phyloP scores from a whole-genome alignment of 106 monocot genomes.

The Dioscorea alata region DNA sequence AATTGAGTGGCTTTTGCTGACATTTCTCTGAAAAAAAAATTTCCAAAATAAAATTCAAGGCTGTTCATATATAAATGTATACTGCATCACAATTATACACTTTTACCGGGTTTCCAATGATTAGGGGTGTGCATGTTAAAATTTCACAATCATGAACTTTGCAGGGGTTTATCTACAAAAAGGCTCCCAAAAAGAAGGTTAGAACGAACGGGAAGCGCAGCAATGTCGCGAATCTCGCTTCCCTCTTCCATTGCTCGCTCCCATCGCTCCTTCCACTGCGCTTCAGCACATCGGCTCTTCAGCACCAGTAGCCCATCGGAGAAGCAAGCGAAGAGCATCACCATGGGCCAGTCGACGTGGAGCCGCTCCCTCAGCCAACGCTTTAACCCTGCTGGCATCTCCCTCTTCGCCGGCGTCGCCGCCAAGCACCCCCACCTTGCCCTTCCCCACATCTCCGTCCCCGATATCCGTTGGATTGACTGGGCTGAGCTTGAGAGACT shows the following conservation, averaged over 20 bases:
- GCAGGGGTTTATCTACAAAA: neutral
- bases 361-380: slow-evolving; percentile 62
- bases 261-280: neutral
- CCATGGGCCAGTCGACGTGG: slow-evolving; percentile 23
- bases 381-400: slow-evolving; percentile 54
- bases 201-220: neutral
- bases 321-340: neutral
- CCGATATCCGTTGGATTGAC: slow-evolving; percentile 77
- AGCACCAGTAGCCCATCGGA: neutral
- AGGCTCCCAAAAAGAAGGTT: neutral
- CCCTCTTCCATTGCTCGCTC: neutral
- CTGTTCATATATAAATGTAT: too few relatives aligned
- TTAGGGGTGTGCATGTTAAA: too few relatives aligned
- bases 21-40: too few relatives aligned
- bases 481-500: slow-evolving; percentile 61
- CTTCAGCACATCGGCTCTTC: neutral
- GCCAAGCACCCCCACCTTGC: slow-evolving; percentile 43
- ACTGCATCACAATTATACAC: too few relatives aligned
- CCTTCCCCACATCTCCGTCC: slow-evolving; percentile 67
- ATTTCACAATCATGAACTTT: too few relatives aligned
- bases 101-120: too few relatives aligned
- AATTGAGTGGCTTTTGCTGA: too few relatives aligned
- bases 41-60: too few relatives aligned
- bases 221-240: slow-evolving; percentile 6
- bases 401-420: slow-evolving; percentile 36